phyloP scores from a whole-genome alignment of 805 yeast genomes.

The Ogataea siamensis region DNA sequence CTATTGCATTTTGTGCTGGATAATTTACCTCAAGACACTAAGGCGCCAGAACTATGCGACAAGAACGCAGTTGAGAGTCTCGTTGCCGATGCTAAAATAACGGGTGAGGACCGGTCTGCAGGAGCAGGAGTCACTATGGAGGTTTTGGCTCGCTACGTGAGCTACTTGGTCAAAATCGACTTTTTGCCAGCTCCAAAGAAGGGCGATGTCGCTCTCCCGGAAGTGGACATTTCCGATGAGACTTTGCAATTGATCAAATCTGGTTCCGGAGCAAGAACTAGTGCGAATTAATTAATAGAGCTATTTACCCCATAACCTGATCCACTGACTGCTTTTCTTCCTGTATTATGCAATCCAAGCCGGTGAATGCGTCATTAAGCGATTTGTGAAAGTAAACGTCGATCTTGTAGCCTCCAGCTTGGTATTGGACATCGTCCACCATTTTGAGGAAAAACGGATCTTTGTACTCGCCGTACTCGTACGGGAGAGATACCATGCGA shows the following conservation, averaged over 20 bases:
- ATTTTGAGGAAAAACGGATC: constrained; percentile 54
- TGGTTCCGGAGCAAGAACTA: constrained; percentile 76
- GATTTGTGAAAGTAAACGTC: constrained; percentile 70
- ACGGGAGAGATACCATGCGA: constrained; percentile 55
- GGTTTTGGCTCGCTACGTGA: constrained; percentile 71
- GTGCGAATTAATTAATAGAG: constrained; percentile 39
- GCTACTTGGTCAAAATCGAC: constrained; percentile 77
- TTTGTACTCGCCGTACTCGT: constrained; percentile 44
- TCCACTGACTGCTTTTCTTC: constrained; percentile 41
- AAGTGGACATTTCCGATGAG: constrained; percentile 50
- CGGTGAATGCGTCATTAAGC: constrained; percentile 84
- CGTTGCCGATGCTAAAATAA: constrained; percentile 54
- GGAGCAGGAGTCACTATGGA: constrained; percentile 74
- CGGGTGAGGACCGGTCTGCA: constrained; percentile 57
- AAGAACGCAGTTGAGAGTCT: constrained; percentile 72
- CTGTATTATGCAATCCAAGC: constrained; percentile 78
- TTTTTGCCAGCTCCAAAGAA: constrained; percentile 55
- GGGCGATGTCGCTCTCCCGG: constrained; percentile 52
- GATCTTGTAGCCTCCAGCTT: constrained; percentile 84
- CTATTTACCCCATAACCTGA: constrained; percentile 9
- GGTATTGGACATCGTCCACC: constrained; percentile 56
- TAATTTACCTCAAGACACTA: constrained; percentile 83
- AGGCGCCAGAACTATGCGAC: constrained; percentile 95
- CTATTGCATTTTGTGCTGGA: constrained; percentile 91
- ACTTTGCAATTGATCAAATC: constrained; percentile 55